Evolutionary conservation across 2,329 filamentous ascomycete species (phyloP), one percentile per base, ranked within the genome.

Genomic region (Leptographium radiaticola): DNA sequence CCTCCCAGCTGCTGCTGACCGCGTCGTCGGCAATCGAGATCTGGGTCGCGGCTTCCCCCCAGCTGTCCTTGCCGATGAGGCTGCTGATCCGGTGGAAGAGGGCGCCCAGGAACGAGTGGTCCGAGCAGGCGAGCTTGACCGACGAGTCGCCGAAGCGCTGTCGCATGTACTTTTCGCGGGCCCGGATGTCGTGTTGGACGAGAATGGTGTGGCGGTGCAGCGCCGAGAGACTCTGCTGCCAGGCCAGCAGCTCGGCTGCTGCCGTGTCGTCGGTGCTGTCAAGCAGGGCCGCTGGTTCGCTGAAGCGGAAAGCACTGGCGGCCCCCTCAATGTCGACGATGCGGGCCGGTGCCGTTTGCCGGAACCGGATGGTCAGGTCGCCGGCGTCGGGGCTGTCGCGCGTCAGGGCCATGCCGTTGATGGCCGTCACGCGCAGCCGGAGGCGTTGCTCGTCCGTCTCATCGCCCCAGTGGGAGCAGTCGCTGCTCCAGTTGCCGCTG

Each of bases 401-500:
- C 25, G 49, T 25, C 31, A 72, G 61, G 38, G 66, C 52, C 55
- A 65, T 63, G 49, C 69, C 71, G 60, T 76, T 67, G 38, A 77
- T 56, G 9, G 65, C 67, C 40, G 70, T 60, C 45, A 77, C 62
- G 39, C 67, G 65, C 45, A 79, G 69, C 54, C 64, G 69, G 61
- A 79, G 62, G 15, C 70, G 59, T 59, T 77, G 73, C 49, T 70
- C 70, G 49, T 70, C 63, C 13, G 68, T 65, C 42, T 66, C 62
- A 30, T 67, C 65, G 53, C 68, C 68, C 51, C 68, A 64, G 15
- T 68, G 66, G 42, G 72, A 62, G 57, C 76, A 79, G 55, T 69
- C 67, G 54, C 76, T 71, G 16, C 65, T 62, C 76, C 76, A 79
- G 50, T 67, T 65, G 54, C 72, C 73, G 25, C 66, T 62, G 52